Percentiles rank a stretch among this genome's conserved stretches.
Conservation (phyloP, 179 eudicot species). For the Heliamphora pulchella region DNA sequence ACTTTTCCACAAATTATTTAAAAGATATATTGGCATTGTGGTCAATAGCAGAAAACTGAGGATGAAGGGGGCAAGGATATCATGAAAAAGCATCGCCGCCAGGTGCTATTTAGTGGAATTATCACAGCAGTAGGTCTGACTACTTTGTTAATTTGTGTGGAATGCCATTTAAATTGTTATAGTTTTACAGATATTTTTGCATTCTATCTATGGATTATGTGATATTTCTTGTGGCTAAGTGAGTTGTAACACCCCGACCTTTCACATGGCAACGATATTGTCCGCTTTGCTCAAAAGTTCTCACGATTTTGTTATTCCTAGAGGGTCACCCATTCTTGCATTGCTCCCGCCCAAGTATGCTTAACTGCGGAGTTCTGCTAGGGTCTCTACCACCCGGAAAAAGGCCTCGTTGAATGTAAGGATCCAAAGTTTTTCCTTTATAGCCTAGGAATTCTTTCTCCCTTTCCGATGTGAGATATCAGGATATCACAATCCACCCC, state of each 20-base stretch:
- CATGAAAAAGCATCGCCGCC: slow-evolving; percentile 92
- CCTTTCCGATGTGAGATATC: too few relatives aligned
- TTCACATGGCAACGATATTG: too few relatives aligned
- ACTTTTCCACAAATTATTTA: background rate
- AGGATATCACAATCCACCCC: too few relatives aligned
- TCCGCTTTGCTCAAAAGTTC: too few relatives aligned
- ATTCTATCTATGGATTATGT: background rate
- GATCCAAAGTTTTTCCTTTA: too few relatives aligned
- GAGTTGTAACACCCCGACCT: background rate
- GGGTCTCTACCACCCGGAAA: too few relatives aligned
- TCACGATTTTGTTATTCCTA: too few relatives aligned
- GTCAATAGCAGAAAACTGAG: slow-evolving; percentile 38
- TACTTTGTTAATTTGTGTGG: slow-evolving; percentile 11
- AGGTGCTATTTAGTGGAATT: slow-evolving; percentile 90
- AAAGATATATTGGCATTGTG: slow-evolving; percentile 25
- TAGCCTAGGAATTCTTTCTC: too few relatives aligned
- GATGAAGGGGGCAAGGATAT: slow-evolving; percentile 62
- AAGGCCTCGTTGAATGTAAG: too few relatives aligned
- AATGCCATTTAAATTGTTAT: background rate
- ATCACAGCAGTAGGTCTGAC: slow-evolving; percentile 83
- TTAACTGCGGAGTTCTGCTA: too few relatives aligned
- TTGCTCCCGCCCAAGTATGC: too few relatives aligned
- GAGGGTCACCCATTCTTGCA: too few relatives aligned
- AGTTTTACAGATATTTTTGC: background rate
- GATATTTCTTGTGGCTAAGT: background rate